phyloP scores from a whole-genome alignment of 2,329 filamentous ascomycete species.

The Diaporthe citriasiana region DNA sequence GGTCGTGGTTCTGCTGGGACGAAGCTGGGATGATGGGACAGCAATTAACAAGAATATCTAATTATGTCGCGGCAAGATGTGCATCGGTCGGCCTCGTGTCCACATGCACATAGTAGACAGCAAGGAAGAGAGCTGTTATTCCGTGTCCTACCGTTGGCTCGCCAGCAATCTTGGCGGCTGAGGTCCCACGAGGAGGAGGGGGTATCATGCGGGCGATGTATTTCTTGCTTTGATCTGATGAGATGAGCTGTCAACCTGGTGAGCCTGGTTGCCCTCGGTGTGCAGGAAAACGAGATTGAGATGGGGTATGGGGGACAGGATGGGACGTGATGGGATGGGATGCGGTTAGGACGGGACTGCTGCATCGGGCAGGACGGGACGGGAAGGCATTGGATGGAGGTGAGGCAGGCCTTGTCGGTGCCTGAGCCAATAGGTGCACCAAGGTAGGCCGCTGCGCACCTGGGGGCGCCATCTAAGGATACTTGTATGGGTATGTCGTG shows the following conservation, averaged over 20 bases:
- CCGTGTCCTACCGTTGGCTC: conserved; percentile 14
- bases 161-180: conserved; percentile 27
- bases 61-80: too few species aligned
- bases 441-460: not conserved
- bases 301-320: conserved; percentile 3
- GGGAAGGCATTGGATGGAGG: not conserved
- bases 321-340: not conserved
- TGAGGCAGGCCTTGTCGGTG: not conserved
- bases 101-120: not conserved
- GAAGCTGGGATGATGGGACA: not conserved
- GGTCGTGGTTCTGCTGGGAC: not conserved
- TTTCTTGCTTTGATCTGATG: conserved; percentile 32
- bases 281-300: conserved; percentile 28
- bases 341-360: not conserved
- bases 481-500: not conserved
- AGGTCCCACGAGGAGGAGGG: conserved; percentile 30
- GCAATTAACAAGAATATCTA: not conserved
- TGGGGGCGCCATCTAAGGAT: not conserved
- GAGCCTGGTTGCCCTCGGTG: conserved; percentile 16
- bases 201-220: conserved; percentile 7
- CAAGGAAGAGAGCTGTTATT: not conserved
- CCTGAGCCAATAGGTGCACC: conserved; percentile 5
- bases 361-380: conserved; percentile 19
- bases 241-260: conserved; percentile 33
- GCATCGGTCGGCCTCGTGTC: not conserved